Evolutionary conservation across 352 stramenopile genomes (phyloP), one percentile per base, ranked within the genome.

Genomic region (Phytophthora aleatoria): DNA sequence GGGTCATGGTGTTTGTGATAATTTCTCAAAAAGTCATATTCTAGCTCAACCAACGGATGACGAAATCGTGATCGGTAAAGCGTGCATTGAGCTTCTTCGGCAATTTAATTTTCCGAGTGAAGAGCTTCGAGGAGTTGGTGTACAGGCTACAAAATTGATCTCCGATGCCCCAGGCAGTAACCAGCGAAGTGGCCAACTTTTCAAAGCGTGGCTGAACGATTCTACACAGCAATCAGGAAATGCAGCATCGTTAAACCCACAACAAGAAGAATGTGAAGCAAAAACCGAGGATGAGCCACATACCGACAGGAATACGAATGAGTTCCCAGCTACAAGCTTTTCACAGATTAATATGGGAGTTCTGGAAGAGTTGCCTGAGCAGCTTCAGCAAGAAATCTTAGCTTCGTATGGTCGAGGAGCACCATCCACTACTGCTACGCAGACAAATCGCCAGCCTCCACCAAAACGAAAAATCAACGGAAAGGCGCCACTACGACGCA

Each of bases 1-100:
- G 77, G 91, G 91, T 0, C 85, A 91, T 65, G 91, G 91, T 4
- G 53, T 81, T 45, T 97, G 90, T 43, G 87, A 97, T 57, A 94
- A 87, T 59, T 92, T 90, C 41, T 94, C 86, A n/a, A 91, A 87
- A 47, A 89, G 71, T 20, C 74, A 89, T 5, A 50, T 90, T 1
- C 50, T 96, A 1, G 45, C 69, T 1, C 72, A 82, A 56, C 48
- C 87, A 11, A 95, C 84, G 0, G 69, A 92, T 45, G 79, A 89
- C 11, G 70, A 77, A 0, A 26, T 77, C 6, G 49, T 82, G 15
- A 88, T 96, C 33, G 76, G 63, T 8, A 71, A 69, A n/a, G 57
- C 63, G 0, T 81, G 77, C 9, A 84, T 91, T 13, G 74, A 88
- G 35, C 35, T 96, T 31, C 74, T 92, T 24, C 72, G 69, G 6